Percentiles rank a stretch among this genome's conserved stretches.
These are phyloP conservation scores for Clarkia xantiana DNA, from an alignment of 345 rosid species.

Conservation along the genomic window DNA sequence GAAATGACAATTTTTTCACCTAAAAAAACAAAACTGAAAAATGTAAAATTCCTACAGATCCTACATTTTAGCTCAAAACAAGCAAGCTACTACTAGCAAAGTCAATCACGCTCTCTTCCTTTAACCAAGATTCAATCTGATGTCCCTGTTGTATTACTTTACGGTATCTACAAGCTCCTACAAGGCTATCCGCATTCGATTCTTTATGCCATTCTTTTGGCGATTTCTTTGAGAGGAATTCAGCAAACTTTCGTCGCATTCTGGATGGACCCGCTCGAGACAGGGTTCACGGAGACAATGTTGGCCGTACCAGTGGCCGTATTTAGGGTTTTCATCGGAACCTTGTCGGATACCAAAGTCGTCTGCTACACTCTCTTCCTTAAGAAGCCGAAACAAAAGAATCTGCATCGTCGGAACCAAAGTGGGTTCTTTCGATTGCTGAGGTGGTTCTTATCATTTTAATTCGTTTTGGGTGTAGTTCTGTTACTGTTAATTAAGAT, in stretches of 20 bases:
- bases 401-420: constrained; percentile 15
- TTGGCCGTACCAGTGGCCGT: constrained; percentile 75
- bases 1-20: too few species aligned
- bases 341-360: constrained; percentile 63
- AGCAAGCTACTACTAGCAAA: too few species aligned
- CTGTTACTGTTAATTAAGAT: too few species aligned
- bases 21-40: too few species aligned
- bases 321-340: constrained; percentile 53
- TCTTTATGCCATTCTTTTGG: constrained; percentile 88
- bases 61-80: too few species aligned
- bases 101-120: too few species aligned
- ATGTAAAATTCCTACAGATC: too few species aligned
- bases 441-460: too few species aligned
- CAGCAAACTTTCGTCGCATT: constrained; percentile 72
- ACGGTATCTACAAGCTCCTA: constrained; percentile 55
- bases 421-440: constrained; percentile 63
- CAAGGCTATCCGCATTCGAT: constrained; percentile 79
- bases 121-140: too few species aligned
- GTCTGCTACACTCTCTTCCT: constrained; percentile 35
- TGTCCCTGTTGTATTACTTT: constrained; percentile 44
- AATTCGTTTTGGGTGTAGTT: too few species aligned
- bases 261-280: constrained; percentile 66
- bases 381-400: constrained; percentile 34
- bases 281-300: constrained; percentile 83
- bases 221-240: constrained; percentile 82